phyloP scores from a whole-genome alignment of 2,329 filamentous ascomycete genomes.

The Xylaria sp. region DNA sequence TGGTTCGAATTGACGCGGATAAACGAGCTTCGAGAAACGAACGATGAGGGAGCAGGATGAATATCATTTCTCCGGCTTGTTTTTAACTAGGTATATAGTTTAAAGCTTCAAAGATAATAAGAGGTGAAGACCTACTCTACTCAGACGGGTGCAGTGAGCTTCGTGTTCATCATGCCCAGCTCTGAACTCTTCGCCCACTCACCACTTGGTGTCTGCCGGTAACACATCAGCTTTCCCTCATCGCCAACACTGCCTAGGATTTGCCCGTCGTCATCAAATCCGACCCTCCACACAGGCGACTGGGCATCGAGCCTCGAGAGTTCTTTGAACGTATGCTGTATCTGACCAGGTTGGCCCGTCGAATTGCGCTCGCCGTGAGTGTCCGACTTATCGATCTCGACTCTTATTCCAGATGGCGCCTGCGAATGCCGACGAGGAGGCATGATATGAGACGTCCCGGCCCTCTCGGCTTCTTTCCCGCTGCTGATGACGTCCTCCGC shows the following conservation, averaged over 20 bases:
- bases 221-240: slow-evolving; percentile 62
- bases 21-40: too few species aligned
- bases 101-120: neutral
- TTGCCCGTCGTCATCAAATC: slow-evolving; percentile 65
- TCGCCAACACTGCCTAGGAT: slow-evolving; percentile 72
- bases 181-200: slow-evolving; percentile 57
- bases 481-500: slow-evolving; percentile 40
- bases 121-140: too few species aligned
- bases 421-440: slow-evolving; percentile 28
- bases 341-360: slow-evolving; percentile 57
- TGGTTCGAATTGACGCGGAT: too few species aligned
- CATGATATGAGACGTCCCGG: neutral
- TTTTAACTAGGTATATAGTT: too few species aligned
- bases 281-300: slow-evolving; percentile 69
- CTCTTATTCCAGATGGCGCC: slow-evolving; percentile 46
- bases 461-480: slow-evolving; percentile 22
- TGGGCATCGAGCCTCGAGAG: slow-evolving; percentile 62
- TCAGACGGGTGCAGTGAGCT: slow-evolving; percentile 37
- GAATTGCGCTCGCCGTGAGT: slow-evolving; percentile 45
- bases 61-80: too few species aligned
- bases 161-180: slow-evolving; percentile 52
- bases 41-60: too few species aligned
- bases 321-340: slow-evolving; percentile 58
- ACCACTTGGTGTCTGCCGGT: slow-evolving; percentile 54
- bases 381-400: slow-evolving; percentile 48